A percentile compares a stretch with the other conserved stretches of the same genome.
Conservation (phyloP, 2,329 filamentous ascomycete species). For the Arthrobotrys conoides region DNA sequence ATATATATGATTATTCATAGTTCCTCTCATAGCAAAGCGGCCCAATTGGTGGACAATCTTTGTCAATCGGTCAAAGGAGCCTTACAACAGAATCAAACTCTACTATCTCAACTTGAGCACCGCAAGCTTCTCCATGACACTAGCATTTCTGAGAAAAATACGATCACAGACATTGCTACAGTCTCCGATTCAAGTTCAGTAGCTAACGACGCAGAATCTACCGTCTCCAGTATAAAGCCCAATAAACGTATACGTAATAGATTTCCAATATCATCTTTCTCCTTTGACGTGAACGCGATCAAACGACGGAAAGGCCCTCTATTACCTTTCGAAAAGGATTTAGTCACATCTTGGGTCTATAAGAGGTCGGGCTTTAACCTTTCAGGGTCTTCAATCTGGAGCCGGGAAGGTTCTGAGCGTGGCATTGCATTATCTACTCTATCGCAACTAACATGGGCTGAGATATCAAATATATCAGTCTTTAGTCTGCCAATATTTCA, state of each 20-base stretch:
- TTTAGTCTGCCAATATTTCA: constrained; percentile 19
- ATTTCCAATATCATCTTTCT: background rate
- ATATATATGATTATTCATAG: too few relatives aligned
- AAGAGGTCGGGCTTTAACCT: background rate
- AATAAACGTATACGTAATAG: background rate
- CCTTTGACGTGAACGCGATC: background rate
- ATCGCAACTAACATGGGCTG: constrained; percentile 10
- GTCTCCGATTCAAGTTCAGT: background rate
- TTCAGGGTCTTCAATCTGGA: constrained; percentile 14
- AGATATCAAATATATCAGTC: constrained; percentile 38
- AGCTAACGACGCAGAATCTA: background rate
- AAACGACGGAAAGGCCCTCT: background rate
- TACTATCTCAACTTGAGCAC: background rate
- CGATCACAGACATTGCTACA: background rate
- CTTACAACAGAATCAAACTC: background rate
- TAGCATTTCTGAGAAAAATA: too few relatives aligned
- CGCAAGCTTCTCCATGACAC: background rate
- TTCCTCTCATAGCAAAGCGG: background rate
- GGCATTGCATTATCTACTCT: constrained; percentile 2
- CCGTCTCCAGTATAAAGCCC: background rate
- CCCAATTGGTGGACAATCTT: constrained; percentile 11
- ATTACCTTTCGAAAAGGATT: constrained; percentile 20
- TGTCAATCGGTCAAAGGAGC: background rate
- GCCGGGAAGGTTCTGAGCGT: constrained; percentile 9
- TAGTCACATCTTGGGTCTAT: constrained; percentile 31